Evolutionary conservation across 1,284 basidiomycete species (phyloP).

Genomic region (Takashimella tepidaria): DNA sequence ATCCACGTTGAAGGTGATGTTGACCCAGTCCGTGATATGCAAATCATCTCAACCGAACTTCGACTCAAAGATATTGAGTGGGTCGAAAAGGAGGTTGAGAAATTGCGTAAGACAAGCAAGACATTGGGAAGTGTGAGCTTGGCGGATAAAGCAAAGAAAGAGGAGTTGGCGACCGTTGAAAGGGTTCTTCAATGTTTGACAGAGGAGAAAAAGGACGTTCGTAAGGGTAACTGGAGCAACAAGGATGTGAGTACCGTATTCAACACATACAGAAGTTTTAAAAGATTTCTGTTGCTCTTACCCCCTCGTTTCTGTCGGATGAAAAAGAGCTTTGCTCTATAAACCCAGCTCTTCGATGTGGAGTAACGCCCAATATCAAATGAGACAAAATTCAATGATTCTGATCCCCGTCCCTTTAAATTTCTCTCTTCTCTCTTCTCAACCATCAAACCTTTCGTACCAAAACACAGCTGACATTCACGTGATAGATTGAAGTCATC

Average conservation of each 20-base stretch:
- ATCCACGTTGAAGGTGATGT: slow-evolving; percentile 99
- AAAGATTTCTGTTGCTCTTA: not conserved
- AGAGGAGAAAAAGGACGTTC: slow-evolving; percentile 82
- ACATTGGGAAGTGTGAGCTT: slow-evolving; percentile 69
- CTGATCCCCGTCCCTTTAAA: not conserved
- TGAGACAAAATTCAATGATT: slow-evolving; percentile 52
- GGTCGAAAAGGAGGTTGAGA: slow-evolving; percentile 87
- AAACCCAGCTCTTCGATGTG: slow-evolving; percentile 69
- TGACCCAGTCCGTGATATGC: slow-evolving; percentile 93
- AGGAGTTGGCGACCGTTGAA: slow-evolving; percentile 85
- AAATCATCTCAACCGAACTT: slow-evolving; percentile 91
- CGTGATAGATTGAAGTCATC: slow-evolving; percentile 81
- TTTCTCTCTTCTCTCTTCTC: slow-evolving; percentile 49
- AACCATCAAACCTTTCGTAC: slow-evolving; percentile 1
- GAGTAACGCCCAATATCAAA: slow-evolving; percentile 63
- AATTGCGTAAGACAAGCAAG: slow-evolving; percentile 60
- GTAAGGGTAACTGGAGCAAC: slow-evolving; percentile 90
- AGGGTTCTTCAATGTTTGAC: slow-evolving; percentile 76
- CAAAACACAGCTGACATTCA: slow-evolving; percentile 17
- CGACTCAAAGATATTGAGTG: slow-evolving; percentile 98
- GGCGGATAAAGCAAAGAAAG: slow-evolving; percentile 93
- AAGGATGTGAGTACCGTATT: slow-evolving; percentile 74
- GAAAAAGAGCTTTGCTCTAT: slow-evolving; percentile 74
- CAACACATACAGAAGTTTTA: no score
- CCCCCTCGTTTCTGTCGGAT: slow-evolving; percentile 51